Conservation (phyloP, 805 yeast species). For the Phaffomyces thermotolerans region DNA sequence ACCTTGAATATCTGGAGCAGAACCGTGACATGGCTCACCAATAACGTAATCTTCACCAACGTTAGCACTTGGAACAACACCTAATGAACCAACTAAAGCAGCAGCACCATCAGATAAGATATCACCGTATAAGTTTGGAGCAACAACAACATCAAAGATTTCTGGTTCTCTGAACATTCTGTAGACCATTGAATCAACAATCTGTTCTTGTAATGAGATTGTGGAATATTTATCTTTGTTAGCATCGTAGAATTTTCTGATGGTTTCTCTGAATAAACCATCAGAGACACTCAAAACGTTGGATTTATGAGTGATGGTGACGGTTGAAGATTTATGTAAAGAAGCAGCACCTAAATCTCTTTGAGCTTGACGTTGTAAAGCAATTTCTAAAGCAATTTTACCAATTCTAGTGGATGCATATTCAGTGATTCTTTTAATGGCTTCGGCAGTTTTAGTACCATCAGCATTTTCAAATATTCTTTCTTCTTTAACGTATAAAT, state of each 20-base stretch:
- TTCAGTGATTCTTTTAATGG: slow-evolving; percentile 93
- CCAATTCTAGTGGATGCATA: slow-evolving; percentile 82
- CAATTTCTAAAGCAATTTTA: slow-evolving; percentile 85
- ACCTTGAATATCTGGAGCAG: slow-evolving; percentile 98
- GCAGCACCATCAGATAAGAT: slow-evolving; percentile 97
- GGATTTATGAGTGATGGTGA: slow-evolving; percentile 94
- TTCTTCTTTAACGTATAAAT: slow-evolving; percentile 93
- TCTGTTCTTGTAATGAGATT: slow-evolving; percentile 82
- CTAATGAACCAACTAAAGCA: slow-evolving; percentile 93
- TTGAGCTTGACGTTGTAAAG: slow-evolving; percentile 78
- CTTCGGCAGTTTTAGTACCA: slow-evolving; percentile 91
- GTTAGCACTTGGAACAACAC: slow-evolving; percentile 97
- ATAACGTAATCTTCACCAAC: slow-evolving; percentile 95
- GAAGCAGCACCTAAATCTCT: slow-evolving; percentile 57
- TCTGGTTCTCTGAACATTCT: slow-evolving; percentile 98
- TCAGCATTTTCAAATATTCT: slow-evolving; percentile 62
- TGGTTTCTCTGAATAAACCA: slow-evolving; percentile 91
- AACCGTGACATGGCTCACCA: slow-evolving; percentile 99
- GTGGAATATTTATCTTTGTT: slow-evolving; percentile 50
- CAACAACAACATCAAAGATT: slow-evolving; percentile 95
- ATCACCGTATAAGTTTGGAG: slow-evolving; percentile 98
- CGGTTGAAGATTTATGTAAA: slow-evolving; percentile 47
- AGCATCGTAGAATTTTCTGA: slow-evolving; percentile 38
- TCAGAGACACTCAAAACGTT: slow-evolving; percentile 89
- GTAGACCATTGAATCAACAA: slow-evolving; percentile 98